These are phyloP conservation scores for Backusella luteola DNA, from an alignment of 192 early-diverging fungal genomes.

Conservation along the genomic window DNA sequence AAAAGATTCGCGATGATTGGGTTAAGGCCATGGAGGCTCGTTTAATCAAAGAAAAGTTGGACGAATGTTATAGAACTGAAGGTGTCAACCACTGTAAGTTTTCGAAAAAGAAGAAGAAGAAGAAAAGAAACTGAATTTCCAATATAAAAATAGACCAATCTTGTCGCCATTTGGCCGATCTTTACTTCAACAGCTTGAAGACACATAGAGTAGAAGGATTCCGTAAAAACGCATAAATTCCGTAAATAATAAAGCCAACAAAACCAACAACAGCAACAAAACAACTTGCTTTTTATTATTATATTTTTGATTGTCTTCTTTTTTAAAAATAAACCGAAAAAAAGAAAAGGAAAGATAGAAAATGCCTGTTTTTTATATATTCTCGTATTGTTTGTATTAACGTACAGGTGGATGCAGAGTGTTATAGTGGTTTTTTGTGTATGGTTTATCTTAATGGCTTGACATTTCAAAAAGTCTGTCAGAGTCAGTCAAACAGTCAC, in stretches of 20 bases:
- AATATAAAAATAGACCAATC: conserved; percentile 57
- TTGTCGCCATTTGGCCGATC: conserved; percentile 79
- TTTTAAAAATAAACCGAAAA: background rate
- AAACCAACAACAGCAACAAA: background rate
- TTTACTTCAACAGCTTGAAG: conserved; percentile 72
- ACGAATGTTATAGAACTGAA: conserved; percentile 90
- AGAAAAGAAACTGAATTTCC: background rate
- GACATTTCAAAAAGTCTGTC: no score
- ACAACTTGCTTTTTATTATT: background rate
- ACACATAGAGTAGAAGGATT: conserved; percentile 54
- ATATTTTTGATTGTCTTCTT: background rate
- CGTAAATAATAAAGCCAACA: background rate
- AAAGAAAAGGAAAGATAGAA: background rate
- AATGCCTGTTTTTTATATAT: no score
- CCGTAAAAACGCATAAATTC: conserved; percentile 38
- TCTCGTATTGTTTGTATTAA: no score
- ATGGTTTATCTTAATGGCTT: no score
- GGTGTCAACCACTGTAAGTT: conserved; percentile 82
- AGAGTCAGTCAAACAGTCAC: no score
- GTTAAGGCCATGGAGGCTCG: conserved; percentile 88
- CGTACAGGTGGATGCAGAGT: no score
- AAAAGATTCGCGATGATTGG: conserved; percentile 84
- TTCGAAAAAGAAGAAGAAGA: background rate
- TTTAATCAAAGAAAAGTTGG: conserved; percentile 80
- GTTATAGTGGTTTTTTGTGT: no score